Evolutionary conservation across 495 filamentous ascomycete genomes (phyloP).

Genomic region (Neurospora sp.): DNA sequence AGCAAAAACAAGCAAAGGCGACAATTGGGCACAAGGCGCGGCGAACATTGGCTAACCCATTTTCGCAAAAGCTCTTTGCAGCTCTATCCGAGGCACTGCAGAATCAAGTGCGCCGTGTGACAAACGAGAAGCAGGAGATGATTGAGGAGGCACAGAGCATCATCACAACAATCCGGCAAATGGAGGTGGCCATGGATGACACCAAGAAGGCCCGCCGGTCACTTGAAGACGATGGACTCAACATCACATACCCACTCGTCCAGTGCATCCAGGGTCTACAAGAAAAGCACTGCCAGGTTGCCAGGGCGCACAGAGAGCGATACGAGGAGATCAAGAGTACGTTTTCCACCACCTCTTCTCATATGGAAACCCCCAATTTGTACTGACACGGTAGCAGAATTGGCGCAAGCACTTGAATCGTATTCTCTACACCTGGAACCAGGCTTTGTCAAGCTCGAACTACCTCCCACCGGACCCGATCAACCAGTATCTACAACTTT

Average conservation of each 20-base stretch:
- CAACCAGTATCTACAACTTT: slow-evolving; percentile 69
- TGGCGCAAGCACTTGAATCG: slow-evolving; percentile 85
- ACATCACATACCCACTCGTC: slow-evolving; percentile 69
- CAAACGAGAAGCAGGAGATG: slow-evolving; percentile 78
- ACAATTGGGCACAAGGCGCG: background rate
- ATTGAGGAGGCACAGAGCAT: slow-evolving; percentile 78
- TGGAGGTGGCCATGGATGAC: slow-evolving; percentile 84
- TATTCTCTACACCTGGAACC: slow-evolving; percentile 91
- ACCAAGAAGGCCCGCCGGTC: slow-evolving; percentile 48
- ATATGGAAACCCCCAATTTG: background rate
- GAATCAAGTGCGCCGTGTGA: slow-evolving; percentile 69
- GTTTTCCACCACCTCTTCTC: slow-evolving; percentile 12
- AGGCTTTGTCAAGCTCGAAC: slow-evolving; percentile 65
- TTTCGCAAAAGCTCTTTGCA: slow-evolving; percentile 57
- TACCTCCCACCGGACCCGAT: slow-evolving; percentile 71
- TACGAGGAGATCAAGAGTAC: slow-evolving; percentile 91
- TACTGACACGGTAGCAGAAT: slow-evolving; percentile 45
- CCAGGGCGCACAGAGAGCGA: slow-evolving; percentile 73
- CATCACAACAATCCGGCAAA: slow-evolving; percentile 76
- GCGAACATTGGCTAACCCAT: background rate
- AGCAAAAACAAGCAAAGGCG: background rate
- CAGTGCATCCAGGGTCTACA: slow-evolving; percentile 68
- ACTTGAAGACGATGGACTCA: slow-evolving; percentile 48
- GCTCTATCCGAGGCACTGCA: slow-evolving; percentile 80
- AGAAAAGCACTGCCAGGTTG: slow-evolving; percentile 73